These are phyloP conservation scores for Pittosporum tobira DNA, from an alignment of 129 eudicot species.

Conservation along the genomic window DNA sequence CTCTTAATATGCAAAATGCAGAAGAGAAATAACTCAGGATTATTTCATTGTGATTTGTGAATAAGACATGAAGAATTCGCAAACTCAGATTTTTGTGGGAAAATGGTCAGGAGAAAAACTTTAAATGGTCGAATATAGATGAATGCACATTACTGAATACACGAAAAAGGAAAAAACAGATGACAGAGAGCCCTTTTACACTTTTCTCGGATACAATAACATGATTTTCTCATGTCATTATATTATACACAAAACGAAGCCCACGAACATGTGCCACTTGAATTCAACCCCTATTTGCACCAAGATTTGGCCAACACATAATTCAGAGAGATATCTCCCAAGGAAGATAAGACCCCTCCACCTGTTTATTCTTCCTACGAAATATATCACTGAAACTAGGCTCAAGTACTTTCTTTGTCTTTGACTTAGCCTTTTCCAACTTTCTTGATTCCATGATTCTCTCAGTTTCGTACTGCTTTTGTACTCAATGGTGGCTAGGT, in stretches of 20 bases:
- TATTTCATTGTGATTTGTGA: too few relatives aligned
- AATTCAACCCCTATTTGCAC: constrained; percentile 17
- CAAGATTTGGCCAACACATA: constrained; percentile 4
- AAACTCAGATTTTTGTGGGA: too few relatives aligned
- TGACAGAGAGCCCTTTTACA: too few relatives aligned
- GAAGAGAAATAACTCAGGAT: too few relatives aligned
- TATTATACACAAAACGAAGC: constrained; percentile 14
- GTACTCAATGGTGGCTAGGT: constrained; percentile 26
- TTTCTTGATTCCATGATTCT: constrained; percentile 25
- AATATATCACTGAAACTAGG: constrained; percentile 66
- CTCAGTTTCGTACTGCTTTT: constrained; percentile 23
- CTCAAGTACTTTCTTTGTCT: constrained; percentile 54
- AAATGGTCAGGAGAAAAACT: too few relatives aligned
- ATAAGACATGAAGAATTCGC: too few relatives aligned
- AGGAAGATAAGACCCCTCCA: constrained; percentile 63
- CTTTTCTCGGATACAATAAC: too few relatives aligned
- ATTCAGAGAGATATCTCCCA: constrained; percentile 55
- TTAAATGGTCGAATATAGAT: too few relatives aligned
- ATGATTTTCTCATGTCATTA: constrained; percentile 2
- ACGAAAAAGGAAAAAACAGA: too few relatives aligned
- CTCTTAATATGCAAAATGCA: background rate
- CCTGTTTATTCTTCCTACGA: constrained; percentile 53
- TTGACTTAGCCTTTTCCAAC: constrained; percentile 38
- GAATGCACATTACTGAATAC: too few relatives aligned
- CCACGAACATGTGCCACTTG: background rate